Base-by-base conservation (phyloP, 2,329 filamentous ascomycete species). In the Ophiostoma fasciatum region DNA sequence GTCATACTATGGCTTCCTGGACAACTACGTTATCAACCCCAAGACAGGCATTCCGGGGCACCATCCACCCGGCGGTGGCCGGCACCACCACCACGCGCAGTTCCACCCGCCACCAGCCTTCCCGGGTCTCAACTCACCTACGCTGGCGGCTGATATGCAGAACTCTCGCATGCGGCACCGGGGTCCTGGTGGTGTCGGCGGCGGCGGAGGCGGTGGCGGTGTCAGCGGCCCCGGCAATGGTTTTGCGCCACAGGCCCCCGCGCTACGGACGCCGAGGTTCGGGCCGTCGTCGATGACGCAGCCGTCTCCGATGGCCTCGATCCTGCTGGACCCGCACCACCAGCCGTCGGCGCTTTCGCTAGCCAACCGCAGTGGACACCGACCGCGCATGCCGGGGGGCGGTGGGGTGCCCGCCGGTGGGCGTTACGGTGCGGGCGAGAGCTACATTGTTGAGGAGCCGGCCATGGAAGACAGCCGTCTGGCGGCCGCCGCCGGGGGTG, bases 1-100 rank as follows among this genome's bases (percentile, higher is more conserved):
- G 13, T 96, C 88, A 0, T 90, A 94, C 53, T 87, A 90, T 49
- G 85, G 87, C 3, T 98, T 98, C 54, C 64, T 94, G 40, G 85
- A 94, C 51, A 87, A 93, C 47, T 98, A 98, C 49, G 74, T 78
- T 12, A 72, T 77, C 33, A 82, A 83, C 48, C 74, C 77, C 4
- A 78, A 75, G 53, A 74, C 71, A 7, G 76, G 74, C 2, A 68
- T 77, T 15, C 70, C 71, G 7, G 71, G 73, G 15, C 66, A 73
- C 36, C 58, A 76, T 25, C 68, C 70, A 12, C 68, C 68, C 4
- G 66, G 66, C 3, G 56, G 57, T 35, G 68, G 63, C 40, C 64
- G 65, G 38, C 66, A 68, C 28, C 85, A 88, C 51, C 85, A 88
- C 52, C 73, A 85, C 40, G 78, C 78, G 18, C 66, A 68, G 28